A percentile compares a stretch with the other conserved stretches of the same genome.
phyloP scores from a whole-genome alignment of 31 red algal genomes.

The Endocladia muricata region DNA sequence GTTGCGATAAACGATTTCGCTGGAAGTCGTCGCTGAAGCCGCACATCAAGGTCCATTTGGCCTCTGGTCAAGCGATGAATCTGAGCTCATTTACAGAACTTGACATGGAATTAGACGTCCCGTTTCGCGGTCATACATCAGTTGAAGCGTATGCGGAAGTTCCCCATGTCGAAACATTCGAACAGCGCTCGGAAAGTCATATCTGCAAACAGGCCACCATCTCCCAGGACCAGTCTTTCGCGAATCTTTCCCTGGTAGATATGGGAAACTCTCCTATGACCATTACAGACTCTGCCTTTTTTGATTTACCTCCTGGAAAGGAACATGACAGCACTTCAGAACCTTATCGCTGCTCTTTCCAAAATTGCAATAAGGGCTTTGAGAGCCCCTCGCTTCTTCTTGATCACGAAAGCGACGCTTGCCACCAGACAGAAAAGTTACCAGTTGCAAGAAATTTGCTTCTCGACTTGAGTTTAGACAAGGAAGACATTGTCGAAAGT shows the following conservation, averaged over 20 bases:
- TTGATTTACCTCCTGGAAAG: no score
- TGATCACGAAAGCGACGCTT: constrained; percentile 25
- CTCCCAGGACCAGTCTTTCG: no score
- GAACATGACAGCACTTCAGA: not conserved
- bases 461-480: not conserved
- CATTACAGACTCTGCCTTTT: not conserved
- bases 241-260: no score
- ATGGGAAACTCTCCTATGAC: not conserved
- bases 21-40: constrained; percentile 70
- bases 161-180: no score
- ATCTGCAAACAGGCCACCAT: no score
- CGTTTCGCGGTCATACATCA: no score
- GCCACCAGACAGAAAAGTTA: not conserved
- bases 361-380: not conserved
- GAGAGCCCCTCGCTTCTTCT: constrained; percentile 10
- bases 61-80: not conserved
- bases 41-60: constrained; percentile 57
- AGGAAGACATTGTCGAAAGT: not conserved
- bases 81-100: not conserved
- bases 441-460: not conserved
- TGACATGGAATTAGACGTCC: no score
- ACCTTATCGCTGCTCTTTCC: constrained; percentile 14
- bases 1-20: constrained; percentile 63
- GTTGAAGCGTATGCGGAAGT: no score
- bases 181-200: no score